Conservation (phyloP, 345 rosid genomes). For the Sisymbrium irio region DNA sequence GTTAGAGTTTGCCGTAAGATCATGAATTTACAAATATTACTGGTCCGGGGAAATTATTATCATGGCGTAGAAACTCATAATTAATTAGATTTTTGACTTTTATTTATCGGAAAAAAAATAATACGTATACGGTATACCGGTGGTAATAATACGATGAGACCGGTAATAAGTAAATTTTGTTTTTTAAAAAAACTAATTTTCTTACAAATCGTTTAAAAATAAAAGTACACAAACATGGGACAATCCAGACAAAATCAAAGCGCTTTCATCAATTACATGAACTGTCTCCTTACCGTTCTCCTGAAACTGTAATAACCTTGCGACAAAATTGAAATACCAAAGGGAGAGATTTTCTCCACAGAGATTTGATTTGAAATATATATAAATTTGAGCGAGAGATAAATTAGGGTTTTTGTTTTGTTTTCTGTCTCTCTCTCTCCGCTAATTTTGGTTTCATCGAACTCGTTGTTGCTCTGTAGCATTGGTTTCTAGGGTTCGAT, state of each 20-base stretch:
- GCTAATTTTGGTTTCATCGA: neutral
- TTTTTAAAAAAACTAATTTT: neutral
- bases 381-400: neutral
- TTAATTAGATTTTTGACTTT: no score
- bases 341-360: neutral
- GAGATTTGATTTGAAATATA: neutral
- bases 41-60: neutral
- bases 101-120: neutral
- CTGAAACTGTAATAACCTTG: conserved; percentile 4
- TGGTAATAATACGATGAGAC: neutral
- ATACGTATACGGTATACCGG: neutral
- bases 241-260: neutral
- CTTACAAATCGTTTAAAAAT: neutral
- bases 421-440: neutral
- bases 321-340: conserved; percentile 3
- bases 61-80: no score
- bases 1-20: no score
- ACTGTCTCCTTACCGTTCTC: conserved; percentile 1
- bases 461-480: conserved; percentile 3
- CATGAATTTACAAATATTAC: no score
- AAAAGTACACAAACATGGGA: neutral
- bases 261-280: neutral
- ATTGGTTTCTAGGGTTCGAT: conserved; percentile 3
- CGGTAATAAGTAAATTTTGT: no score
- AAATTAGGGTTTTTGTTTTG: conserved; percentile 33